Evolutionary conservation across 2,329 filamentous ascomycete genomes (phyloP).

Genomic region (Ophiostoma sp.): DNA sequence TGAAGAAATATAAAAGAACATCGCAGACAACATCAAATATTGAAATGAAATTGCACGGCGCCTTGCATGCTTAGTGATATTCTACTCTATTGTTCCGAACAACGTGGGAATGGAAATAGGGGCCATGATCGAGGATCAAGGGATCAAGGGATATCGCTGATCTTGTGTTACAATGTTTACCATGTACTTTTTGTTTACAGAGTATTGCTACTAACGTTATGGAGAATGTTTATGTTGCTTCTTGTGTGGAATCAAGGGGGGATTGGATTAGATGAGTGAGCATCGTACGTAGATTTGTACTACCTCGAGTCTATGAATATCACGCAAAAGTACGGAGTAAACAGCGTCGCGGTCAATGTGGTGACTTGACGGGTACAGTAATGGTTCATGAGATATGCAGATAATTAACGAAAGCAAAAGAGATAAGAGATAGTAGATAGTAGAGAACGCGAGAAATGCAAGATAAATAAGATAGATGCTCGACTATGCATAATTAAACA

Average conservation of each 20-base stretch:
- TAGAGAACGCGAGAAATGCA: too few relatives aligned
- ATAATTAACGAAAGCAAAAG: too few relatives aligned
- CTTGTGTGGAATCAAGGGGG: neutral
- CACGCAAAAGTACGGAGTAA: neutral
- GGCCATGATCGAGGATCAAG: neutral
- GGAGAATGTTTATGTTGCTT: neutral
- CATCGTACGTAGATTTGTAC: neutral
- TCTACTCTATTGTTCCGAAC: conserved; percentile 7
- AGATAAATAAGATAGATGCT: too few relatives aligned
- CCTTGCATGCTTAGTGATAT: neutral
- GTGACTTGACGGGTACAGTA: neutral
- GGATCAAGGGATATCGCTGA: neutral
- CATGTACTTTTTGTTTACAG: neutral
- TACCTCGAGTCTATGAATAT: neutral
- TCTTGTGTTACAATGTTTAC: neutral
- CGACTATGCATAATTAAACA: too few relatives aligned
- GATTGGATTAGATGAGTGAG: neutral
- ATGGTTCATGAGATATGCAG: too few relatives aligned
- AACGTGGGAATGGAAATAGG: neutral
- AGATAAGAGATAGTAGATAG: too few relatives aligned
- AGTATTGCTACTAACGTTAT: neutral
- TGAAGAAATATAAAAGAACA: neutral
- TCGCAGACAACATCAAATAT: neutral
- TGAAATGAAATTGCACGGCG: neutral
- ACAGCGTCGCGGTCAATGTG: neutral